Base-by-base conservation (phyloP, 352 stramenopile genomes). In the Phytopythium litorale region DNA sequence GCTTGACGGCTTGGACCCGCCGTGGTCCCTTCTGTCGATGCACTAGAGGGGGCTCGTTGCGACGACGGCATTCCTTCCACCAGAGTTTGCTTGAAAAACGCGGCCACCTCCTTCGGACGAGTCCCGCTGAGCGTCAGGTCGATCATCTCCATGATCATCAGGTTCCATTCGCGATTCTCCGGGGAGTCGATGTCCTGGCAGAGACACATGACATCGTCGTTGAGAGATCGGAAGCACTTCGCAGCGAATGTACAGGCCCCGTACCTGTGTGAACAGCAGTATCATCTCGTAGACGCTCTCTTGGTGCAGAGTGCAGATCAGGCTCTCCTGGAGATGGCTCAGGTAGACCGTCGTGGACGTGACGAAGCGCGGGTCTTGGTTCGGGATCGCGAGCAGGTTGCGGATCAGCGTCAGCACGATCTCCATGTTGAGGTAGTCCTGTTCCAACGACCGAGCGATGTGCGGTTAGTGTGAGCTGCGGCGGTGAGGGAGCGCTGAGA, bases 61-160 rank as follows among this genome's bases (percentile, higher is more conserved):
- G 38, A 18, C 7, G 42, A 15, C 5, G 37, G 23, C 2, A 4
- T 1, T 30, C 7, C 15, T 18, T 18, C 19, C 33, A 71, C 37
- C 4, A 60, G 38, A 9, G 25, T 32, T 28, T n/a, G 73, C 63
- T 89, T 91, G 1, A 72, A 59, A 40, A 80, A 92, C 5, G 79
- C 72, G 8, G 78, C 84, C 7, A 96, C 64, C 7, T 71, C 58
- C 58, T 94, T 89, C 0, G 87, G 87, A 5, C 80, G 77, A 0
- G 84, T 89, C 37, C 81, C 88, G 49, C 79, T 72, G 0, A 96
- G 70, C 21, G 87, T 92, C 45, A 95, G 72, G 59, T 92, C 84
- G 25, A 96, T 70, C 73, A 96, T 94, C 66, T 96, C 88, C 85
- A 96, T 92, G 42, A 96, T 81, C 7, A 96, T 57, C 62, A 96